Evolutionary conservation across 495 filamentous ascomycete species (phyloP), one percentile per base, ranked within the genome.

Genomic region (Darksidea phi): DNA sequence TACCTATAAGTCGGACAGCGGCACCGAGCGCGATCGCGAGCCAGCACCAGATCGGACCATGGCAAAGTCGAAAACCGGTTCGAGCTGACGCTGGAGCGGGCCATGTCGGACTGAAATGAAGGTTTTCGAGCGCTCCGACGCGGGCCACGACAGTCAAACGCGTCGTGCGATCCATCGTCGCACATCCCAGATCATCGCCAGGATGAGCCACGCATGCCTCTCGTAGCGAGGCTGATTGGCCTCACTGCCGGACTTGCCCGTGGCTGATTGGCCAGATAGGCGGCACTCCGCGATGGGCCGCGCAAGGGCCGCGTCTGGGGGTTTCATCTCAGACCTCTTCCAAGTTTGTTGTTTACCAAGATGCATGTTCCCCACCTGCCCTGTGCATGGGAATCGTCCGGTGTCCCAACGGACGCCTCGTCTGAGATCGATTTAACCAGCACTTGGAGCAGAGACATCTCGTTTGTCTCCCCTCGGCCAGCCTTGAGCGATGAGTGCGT

Each of bases 271-370:
- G 59, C 50, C 11, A 11, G 13, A 23, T 49, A 17, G 32, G 37
- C 43, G 51, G 28, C 26, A 45, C 17, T 54, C 50, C 55, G 48
- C 55, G 43, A 58, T 58, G 43, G 3, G 10, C 3, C 10, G 28
- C 42, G 21, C 21, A n/a, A 8, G 41, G 43, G 43, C 55, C 55
- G 43, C 38, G 55, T 23, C 34, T 48, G 38, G 49, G 47, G 59
- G 59, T 63, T 63, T 63, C 59, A 63, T 36, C 32, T 57, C 21
- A 7, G 57, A 60, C 13, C 46, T 55, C 59, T 63, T 63, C 59
- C 59, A 56, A 63, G 59, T 63, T 60, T 60, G 38, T 61, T 61
- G 61, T 63, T 63, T 63, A 63, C 59, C 36, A 50, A 6, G 23
- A 49, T 32, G 55, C 47, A 46, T 5, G 6, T 25, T 12, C 43